These are phyloP conservation scores for Carex myosuroides DNA, from an alignment of 176 grass and related monocot genomes.

Conservation along the genomic window DNA sequence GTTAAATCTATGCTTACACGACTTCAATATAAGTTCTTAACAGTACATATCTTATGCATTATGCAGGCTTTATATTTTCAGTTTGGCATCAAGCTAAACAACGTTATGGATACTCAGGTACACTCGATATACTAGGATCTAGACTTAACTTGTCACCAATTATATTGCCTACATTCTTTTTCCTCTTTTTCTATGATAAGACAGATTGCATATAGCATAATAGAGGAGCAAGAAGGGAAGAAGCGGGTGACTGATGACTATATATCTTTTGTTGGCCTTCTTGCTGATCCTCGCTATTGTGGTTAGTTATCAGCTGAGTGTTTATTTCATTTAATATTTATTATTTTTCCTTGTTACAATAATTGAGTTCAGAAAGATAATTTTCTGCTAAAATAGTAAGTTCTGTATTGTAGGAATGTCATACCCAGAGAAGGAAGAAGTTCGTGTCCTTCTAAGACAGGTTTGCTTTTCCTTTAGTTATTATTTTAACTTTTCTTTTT, in stretches of 20 bases:
- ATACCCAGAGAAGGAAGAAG: constrained; percentile 96
- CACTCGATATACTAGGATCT: background rate
- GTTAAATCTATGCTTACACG: background rate
- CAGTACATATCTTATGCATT: background rate
- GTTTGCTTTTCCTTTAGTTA: constrained; percentile 43
- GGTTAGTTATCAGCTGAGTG: constrained; percentile 32
- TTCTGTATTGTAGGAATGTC: constrained; percentile 56
- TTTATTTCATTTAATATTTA: background rate
- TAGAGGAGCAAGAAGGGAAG: constrained; percentile 81
- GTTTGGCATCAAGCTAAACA: constrained; percentile 92
- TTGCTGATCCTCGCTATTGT: constrained; percentile 84
- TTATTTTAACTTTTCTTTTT: constrained; percentile 17
- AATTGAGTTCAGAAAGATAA: background rate
- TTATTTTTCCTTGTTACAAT: background rate
- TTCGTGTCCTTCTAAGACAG: constrained; percentile 92
- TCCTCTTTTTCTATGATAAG: constrained; percentile 20
- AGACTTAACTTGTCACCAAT: background rate
- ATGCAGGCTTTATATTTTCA: constrained; percentile 95
- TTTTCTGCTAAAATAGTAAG: background rate
- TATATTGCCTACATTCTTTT: constrained; percentile 2
- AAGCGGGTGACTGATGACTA: constrained; percentile 54
- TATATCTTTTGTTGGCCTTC: constrained; percentile 91
- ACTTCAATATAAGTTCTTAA: background rate
- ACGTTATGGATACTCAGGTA: constrained; percentile 98
- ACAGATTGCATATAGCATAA: constrained; percentile 89